Evolutionary conservation across 164 flowering plant genomes (phyloP), one percentile per base, ranked within the genome.

Genomic region (grape (Vitis vinifera)): DNA sequence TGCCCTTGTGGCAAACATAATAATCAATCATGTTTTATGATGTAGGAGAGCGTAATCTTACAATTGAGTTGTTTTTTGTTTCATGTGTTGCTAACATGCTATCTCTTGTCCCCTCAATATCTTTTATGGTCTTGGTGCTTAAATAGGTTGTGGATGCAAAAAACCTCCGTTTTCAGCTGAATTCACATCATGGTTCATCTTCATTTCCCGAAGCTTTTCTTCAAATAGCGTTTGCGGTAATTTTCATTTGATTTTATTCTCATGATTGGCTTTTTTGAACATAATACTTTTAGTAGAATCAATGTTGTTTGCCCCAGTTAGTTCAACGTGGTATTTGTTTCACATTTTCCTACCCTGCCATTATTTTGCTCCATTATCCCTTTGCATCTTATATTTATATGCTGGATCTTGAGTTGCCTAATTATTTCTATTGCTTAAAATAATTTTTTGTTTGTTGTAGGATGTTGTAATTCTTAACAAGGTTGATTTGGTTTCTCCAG

Each of bases 151-250:
- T 87, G 62, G 98, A 94, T 83, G 98, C 98, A 44, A 90, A 88
- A 81, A 94, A 94, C 75, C 92, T 94, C 52, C 84, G 72, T 44
- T 76, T 81, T 76, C 97, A 94, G 81, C 87, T 94, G 13, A 76
- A 78, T 59, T 68, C 75, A 70, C 81, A 79, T 70, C 79, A 52
- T 11, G 83, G 80, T 50, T 89, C 92, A 0, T 85, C 92, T 30
- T 81, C 90, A 65, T 94, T 87, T 79, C 91, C 98, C 62, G 98
- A 94, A 83, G 97, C 97, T 50, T 86, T 78, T 81, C 81, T 76
- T 71, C 98, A 94, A 75, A 94, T 94, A 71, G 97, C 91, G 17
- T 94, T 94, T 87, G 97, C 97, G 83, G 98, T 94, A 88, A 76
- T 63, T 72, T 53, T 60, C 27, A 8, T 51, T 7, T 52, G 62